These are phyloP conservation scores for Zygoascus bituminiphila DNA, from an alignment of 805 yeast species.

Conservation along the genomic window DNA sequence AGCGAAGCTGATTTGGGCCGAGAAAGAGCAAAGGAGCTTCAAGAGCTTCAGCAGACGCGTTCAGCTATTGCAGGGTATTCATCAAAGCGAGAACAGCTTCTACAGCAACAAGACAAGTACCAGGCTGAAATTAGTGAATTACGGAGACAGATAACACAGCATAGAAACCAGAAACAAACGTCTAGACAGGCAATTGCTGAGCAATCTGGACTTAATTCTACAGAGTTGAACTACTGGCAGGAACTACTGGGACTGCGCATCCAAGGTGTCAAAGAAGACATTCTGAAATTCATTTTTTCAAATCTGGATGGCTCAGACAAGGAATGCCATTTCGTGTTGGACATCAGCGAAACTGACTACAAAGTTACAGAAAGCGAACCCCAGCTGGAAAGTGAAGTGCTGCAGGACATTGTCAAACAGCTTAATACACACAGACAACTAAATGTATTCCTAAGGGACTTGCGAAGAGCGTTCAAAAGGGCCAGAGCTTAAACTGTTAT, in stretches of 20 bases:
- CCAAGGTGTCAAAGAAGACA: conserved; percentile 41
- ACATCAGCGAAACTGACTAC: conserved; percentile 35
- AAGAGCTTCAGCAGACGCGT: conserved; percentile 22
- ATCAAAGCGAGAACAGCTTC: conserved; percentile 21
- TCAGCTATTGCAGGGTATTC: conserved; percentile 20
- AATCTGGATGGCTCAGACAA: conserved; percentile 40
- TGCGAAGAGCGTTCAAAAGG: conserved; percentile 22
- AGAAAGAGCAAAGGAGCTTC: conserved; percentile 19
- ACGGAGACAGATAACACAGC: conserved; percentile 25
- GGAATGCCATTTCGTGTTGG: conserved; percentile 39
- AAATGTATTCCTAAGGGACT: conserved; percentile 22
- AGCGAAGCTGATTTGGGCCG: conserved; percentile 15
- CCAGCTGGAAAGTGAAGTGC: conserved; percentile 22
- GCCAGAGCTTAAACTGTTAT: no score
- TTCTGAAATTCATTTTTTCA: conserved; percentile 41
- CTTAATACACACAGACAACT: conserved; percentile 23
- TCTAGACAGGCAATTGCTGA: conserved; percentile 28
- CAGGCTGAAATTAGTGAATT: conserved; percentile 28
- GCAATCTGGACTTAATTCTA: conserved; percentile 42
- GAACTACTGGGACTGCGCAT: conserved; percentile 46
- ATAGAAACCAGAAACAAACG: conserved; percentile 28
- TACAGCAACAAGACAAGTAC: conserved; percentile 15
- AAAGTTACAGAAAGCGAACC: conserved; percentile 36
- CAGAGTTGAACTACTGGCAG: conserved; percentile 47
- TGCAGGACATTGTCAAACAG: conserved; percentile 15